phyloP scores from a whole-genome alignment of 495 filamentous ascomycete genomes.

The Aspergillus taichungensis region DNA sequence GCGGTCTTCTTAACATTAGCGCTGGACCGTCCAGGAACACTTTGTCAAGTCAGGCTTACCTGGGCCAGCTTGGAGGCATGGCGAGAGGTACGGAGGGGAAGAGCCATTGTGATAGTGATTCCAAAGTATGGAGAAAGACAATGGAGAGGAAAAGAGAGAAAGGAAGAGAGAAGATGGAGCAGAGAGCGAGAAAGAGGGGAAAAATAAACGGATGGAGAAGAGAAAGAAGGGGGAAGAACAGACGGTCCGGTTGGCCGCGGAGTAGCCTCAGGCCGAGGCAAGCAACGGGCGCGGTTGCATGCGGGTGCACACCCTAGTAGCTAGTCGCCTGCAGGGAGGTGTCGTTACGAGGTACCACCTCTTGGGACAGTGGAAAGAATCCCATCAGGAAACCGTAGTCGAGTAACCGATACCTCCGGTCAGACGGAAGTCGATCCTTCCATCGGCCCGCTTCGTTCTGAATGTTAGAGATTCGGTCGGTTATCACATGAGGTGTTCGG shows the following conservation, averaged over 20 bases:
- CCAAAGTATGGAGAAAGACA: slow-evolving; percentile 2
- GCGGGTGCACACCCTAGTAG: slow-evolving; percentile 4
- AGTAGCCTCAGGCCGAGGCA: slow-evolving; percentile 19
- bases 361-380: too few species aligned
- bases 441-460: too few species aligned
- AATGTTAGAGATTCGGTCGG: slow-evolving; percentile 4
- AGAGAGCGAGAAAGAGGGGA: slow-evolving; percentile 5
- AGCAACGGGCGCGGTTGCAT: slow-evolving; percentile 15
- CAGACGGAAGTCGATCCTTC: too few species aligned
- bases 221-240: slow-evolving; percentile 1
- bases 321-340: neutral
- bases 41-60: slow-evolving; percentile 16
- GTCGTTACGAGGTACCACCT: too few species aligned
- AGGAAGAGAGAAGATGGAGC: slow-evolving; percentile 1
- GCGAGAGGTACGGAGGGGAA: slow-evolving; percentile 31
- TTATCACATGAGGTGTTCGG: slow-evolving; percentile 9
- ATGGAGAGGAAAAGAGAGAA: neutral
- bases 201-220: slow-evolving; percentile 3
- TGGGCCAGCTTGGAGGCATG: slow-evolving; percentile 31
- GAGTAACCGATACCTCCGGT: too few species aligned
- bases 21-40: neutral
- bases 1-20: slow-evolving; percentile 11
- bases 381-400: too few species aligned
- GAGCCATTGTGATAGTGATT: slow-evolving; percentile 23
- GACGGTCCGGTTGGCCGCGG: slow-evolving; percentile 29